Percentiles rank a stretch among this genome's conserved stretches.
These are phyloP conservation scores for Suillus cothurnatus DNA, from an alignment of 768 basidiomycete species.

Conservation along the genomic window DNA sequence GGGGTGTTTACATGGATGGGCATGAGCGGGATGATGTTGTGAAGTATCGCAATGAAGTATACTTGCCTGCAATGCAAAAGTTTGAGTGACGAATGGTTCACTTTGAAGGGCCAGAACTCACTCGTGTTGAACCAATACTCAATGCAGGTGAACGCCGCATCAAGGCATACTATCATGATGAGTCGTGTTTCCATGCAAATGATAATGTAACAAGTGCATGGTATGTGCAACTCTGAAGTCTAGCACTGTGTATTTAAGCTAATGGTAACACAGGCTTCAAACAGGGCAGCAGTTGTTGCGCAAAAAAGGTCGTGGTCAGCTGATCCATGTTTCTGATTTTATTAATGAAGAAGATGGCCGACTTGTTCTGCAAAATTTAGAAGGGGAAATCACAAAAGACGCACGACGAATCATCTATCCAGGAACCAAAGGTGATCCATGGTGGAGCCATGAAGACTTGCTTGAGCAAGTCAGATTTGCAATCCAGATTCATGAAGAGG, in stretches of 20 bases:
- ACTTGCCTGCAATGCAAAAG: constrained; percentile 21
- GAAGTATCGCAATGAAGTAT: constrained; percentile 17
- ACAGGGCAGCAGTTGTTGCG: too few relatives aligned
- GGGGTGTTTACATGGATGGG: constrained; percentile 22
- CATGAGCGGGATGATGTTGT: constrained; percentile 16
- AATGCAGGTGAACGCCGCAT: constrained; percentile 25
- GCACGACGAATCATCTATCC: constrained; percentile 24
- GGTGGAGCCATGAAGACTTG: constrained; percentile 13
- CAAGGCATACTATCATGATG: constrained; percentile 13
- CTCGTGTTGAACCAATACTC: constrained; percentile 20
- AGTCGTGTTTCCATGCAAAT: constrained; percentile 22
- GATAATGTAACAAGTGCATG: constrained; percentile 28
- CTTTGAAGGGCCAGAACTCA: constrained; percentile 25
- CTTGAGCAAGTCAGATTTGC: constrained; percentile 11
- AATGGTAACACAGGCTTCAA: too few relatives aligned
- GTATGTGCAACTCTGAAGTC: too few relatives aligned
- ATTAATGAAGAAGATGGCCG: too few relatives aligned
- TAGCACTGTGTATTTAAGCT: too few relatives aligned
- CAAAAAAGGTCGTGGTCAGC: too few relatives aligned
- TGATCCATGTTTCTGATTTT: too few relatives aligned
- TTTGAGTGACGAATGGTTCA: constrained; percentile 23
- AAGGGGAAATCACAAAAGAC: constrained; percentile 19
- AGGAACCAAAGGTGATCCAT: constrained; percentile 17
- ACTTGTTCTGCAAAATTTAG: background rate
- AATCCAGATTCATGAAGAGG: too few relatives aligned